Base-by-base conservation (phyloP, 1,284 basidiomycete genomes). In the Mycosarcoma maydis region DNA sequence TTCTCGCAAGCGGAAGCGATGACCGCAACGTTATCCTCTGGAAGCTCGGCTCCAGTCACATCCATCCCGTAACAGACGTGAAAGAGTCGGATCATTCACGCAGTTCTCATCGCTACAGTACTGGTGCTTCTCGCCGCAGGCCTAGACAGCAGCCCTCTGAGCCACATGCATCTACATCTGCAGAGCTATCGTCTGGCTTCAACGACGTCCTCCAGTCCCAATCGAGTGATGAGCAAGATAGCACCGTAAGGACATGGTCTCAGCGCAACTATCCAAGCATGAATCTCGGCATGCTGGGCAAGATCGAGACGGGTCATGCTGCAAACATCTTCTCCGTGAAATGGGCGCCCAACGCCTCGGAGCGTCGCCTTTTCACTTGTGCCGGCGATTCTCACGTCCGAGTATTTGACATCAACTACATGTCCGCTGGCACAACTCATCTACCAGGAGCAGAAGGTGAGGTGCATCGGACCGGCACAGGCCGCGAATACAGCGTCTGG, bases 281-380 rank as follows among this genome's bases (percentile, higher is more conserved):
- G 46, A 48, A 33, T 7, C 36, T 61, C n/a, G 62, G 59, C 16
- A 72, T 60, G 49, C 42, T 58, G 11, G 49, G 57, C 36, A 52
- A 53, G 41, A 65, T 58, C 19, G 41, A 67, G 11, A 64, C 68
- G 13, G 71, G 71, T 1, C 94, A 97, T 83, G 85, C 84, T 24
- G 88, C 86, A 16, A 96, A 96, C 79, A 93, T 97, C 58, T 97
- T 97, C 84, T 90, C 88, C 56, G 88, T 88, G 2, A 88, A 91
- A 50, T 90, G 91, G 86, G 85, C 95, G 1, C 92, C 92, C 0
- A 84, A 88, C 37, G 27, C 69, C 27, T 47, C 72, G 23, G 47
- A 67, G 42, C 54, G 73, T 7, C 43, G 72, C 89, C 89, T 17
- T 85, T 87, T 33, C 84, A 87, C 89, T 29, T 90, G 89, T 27